Base-by-base conservation (phyloP, 139 green algal species). In the Chlorella sp. region DNA sequence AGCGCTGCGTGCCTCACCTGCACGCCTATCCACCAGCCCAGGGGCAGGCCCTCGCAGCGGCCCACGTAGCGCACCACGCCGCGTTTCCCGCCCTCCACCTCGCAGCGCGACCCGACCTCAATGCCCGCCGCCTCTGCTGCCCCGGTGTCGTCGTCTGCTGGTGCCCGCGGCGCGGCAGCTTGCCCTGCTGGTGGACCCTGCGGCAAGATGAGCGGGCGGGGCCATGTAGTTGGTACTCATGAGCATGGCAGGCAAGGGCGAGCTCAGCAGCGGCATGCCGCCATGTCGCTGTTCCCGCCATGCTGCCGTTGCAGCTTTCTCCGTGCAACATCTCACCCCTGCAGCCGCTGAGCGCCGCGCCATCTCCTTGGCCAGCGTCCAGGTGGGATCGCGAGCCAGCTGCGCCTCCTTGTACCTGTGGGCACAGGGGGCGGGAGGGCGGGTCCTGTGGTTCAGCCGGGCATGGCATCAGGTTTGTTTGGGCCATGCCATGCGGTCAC, bases 21-120 rank as follows among this genome's bases (percentile, higher is more conserved):
- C 30, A 99, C 92, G 32, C 97, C 97, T 26, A 99, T 90, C 97
- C 97, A 99, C 26, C 82, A 97, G 20, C 88, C 88, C n/a, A 73
- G 73, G 1, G 88, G 88, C 80, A 91, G 80, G 48, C 84, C 75
- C 46, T 76, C 73, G 28, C 70, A 76, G 51, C 68, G 68, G 58
- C 88, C 88, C 62, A 91, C 84, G 51, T 77, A 91, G 17, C 82
- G 94, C 76, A 99, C 94, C 36, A 90, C 86, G 2, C 97, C 97
- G 26, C 97, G 85, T 77, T 95, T 94, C 70, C 92, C 95, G 1
- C 97, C 97, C n/a, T 96, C 95, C 48, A 98, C 94, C 76, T 96
- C 92, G 86, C 96, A 99, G 9, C 97, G 89, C 19, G 86, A 54
- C 30, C 95, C 97, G 44, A 95, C 91, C 24, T 58, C 32, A 14